Evolutionary conservation across 2,329 filamentous ascomycete species (phyloP).

Genomic region (Colletotrichum brevisporum): DNA sequence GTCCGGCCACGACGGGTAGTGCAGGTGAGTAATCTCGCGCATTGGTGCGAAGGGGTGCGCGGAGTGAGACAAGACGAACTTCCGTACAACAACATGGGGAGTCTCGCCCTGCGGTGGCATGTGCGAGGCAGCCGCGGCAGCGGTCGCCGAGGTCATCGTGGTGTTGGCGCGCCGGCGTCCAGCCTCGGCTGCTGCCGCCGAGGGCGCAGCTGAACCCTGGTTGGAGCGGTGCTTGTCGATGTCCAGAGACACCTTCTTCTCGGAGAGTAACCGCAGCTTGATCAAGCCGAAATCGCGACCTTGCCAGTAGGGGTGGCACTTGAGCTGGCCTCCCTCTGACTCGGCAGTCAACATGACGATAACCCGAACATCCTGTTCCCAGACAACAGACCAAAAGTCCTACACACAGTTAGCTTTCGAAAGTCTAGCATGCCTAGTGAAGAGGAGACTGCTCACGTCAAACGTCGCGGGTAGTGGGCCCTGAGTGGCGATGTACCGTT

Average conservation of each 20-base stretch:
- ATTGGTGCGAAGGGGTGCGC: slow-evolving; percentile 86
- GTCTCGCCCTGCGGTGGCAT: slow-evolving; percentile 62
- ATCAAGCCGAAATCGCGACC: slow-evolving; percentile 83
- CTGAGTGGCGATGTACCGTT: slow-evolving; percentile 95
- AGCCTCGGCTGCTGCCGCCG: slow-evolving; percentile 30
- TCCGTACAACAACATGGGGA: slow-evolving; percentile 86
- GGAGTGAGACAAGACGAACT: slow-evolving; percentile 85
- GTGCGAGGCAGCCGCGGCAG: slow-evolving; percentile 44
- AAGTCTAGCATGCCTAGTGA: background rate
- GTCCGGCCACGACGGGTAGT: slow-evolving; percentile 97
- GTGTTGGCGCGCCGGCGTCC: slow-evolving; percentile 50
- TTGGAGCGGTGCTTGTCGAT: slow-evolving; percentile 65
- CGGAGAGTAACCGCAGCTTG: slow-evolving; percentile 81
- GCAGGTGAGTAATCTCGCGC: slow-evolving; percentile 93
- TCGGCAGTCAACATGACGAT: slow-evolving; percentile 98
- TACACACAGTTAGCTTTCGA: slow-evolving; percentile 51
- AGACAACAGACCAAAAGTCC: slow-evolving; percentile 98
- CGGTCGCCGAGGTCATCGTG: slow-evolving; percentile 47
- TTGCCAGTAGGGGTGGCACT: slow-evolving; percentile 96
- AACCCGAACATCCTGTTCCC: slow-evolving; percentile 95
- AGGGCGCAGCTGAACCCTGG: slow-evolving; percentile 41
- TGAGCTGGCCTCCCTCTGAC: slow-evolving; percentile 91
- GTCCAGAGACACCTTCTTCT: slow-evolving; percentile 86
- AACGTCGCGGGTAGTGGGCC: slow-evolving; percentile 94
- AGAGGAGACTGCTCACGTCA: slow-evolving; percentile 71